A percentile compares a stretch with the other conserved stretches of the same genome.
Conservation (phyloP, 352 stramenopile genomes). For the Phytopythium delawarense region DNA sequence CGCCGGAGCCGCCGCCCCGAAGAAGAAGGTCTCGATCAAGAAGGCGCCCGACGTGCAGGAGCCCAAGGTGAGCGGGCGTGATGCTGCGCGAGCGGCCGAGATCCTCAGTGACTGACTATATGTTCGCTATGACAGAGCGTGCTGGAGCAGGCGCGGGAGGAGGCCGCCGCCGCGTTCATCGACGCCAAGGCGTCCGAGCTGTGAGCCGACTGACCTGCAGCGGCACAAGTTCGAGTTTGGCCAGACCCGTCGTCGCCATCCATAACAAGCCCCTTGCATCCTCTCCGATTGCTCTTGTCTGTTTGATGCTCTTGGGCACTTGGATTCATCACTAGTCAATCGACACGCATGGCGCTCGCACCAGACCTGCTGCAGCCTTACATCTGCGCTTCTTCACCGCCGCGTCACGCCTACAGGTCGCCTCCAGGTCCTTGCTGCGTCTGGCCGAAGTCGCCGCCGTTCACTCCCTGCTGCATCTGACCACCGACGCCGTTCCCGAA, state of each 20-base stretch:
- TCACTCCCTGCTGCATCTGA: neutral
- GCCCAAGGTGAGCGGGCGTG: slow-evolving; percentile 17
- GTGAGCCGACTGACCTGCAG: neutral
- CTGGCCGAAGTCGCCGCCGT: neutral
- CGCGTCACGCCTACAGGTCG: neutral
- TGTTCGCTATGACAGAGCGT: slow-evolving; percentile 22
- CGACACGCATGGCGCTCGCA: neutral
- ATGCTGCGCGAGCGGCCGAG: too few species aligned
- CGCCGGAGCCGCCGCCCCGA: slow-evolving; percentile 2
- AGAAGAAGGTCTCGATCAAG: slow-evolving; percentile 32
- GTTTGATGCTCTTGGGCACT: neutral
- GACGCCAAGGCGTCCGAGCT: slow-evolving; percentile 1
- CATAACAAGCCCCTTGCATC: neutral
- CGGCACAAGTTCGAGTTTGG: neutral
- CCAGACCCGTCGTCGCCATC: neutral
- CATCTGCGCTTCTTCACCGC: neutral
- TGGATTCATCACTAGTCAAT: neutral
- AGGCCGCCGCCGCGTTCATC: slow-evolving; percentile 23
- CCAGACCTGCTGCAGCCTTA: neutral
- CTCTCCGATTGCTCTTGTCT: neutral
- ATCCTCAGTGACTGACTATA: too few species aligned
- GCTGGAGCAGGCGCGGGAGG: slow-evolving; percentile 33
- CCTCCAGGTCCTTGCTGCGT: neutral
- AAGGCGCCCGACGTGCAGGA: slow-evolving; percentile 22
- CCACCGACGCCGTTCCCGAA: too few species aligned